Evolutionary conservation across 2,329 filamentous ascomycete genomes (phyloP), one percentile per base, ranked within the genome.

Genomic region (Penicillium sp.): DNA sequence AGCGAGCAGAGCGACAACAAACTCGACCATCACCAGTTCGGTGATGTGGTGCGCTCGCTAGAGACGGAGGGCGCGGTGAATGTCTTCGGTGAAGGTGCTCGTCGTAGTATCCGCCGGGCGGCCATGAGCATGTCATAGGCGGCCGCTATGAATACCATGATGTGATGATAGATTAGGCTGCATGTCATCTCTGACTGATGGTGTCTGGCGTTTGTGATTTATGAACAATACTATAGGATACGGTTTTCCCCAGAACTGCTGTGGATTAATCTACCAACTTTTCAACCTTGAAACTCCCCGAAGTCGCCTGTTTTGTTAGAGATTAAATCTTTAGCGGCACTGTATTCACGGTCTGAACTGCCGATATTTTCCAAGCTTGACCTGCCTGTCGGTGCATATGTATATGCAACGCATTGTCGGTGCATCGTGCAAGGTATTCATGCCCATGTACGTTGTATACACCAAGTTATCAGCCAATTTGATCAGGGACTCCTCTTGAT

Each of bases 1-100:
- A 79, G 81, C 41, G 94, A 96, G 68, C 82, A 84, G 60, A 86
- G 84, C 66, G 78, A 88, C 55, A 77, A 80, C 44, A 80, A 84
- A 10, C 79, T 97, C 9, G 93, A 97, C 66, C 81, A 84, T 36
- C 76, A 80, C 9, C 93, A 97, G 71, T 94, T 99, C 70, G 83
- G 84, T 11, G 92, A 97, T 72, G 88, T 86, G 11, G 83, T 97
- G 71, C 81, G 88, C 60, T 79, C 81, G 10, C 76, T 97, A 55
- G 93, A 99, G 79, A 84, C 88, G 60, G 94, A 97, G 76, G 94
- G 92, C 0, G 78, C 84, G 30, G 81, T 97, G 53, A 89, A 89
- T 74, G 79, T 97, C 16, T 80, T 82, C 32, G 94, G 94, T 0
- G 93, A 97, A 65, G 94, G 94, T 4, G 82, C 88, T 16, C 85